These are phyloP conservation scores for Atalantia buxifolia DNA, from an alignment of 345 rosid genomes.

Conservation along the genomic window DNA sequence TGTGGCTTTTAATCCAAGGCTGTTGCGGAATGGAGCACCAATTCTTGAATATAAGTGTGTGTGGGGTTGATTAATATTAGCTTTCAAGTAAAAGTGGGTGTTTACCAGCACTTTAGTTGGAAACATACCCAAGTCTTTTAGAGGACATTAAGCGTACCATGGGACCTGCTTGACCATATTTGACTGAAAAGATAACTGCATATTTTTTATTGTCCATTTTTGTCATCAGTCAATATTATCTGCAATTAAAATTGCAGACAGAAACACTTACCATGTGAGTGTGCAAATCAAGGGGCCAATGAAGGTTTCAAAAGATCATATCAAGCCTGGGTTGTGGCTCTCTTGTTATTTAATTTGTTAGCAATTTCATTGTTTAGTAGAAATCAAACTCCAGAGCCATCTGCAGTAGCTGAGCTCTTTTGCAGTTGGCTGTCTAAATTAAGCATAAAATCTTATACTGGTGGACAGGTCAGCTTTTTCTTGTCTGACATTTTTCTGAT, in stretches of 20 bases:
- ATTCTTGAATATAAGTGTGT: too few relatives aligned
- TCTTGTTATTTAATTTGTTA: background rate
- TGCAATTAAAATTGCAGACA: background rate
- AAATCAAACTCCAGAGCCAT: background rate
- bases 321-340: background rate
- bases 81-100: too few relatives aligned
- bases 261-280: background rate
- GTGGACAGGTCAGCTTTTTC: background rate
- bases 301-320: background rate
- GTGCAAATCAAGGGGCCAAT: background rate
- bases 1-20: too few relatives aligned
- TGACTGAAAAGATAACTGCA: background rate
- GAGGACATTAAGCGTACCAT: background rate
- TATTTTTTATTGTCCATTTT: background rate
- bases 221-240: background rate
- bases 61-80: too few relatives aligned
- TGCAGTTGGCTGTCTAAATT: background rate
- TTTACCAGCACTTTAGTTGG: too few relatives aligned
- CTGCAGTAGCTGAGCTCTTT: background rate
- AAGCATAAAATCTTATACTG: background rate
- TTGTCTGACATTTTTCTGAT: background rate
- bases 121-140: background rate
- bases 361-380: background rate
- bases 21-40: too few relatives aligned
- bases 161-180: background rate